A percentile compares a stretch with the other conserved stretches of the same genome.
Conservation (phyloP, 225 moss, liverwort and hornwort genomes). For the Antitrichia curtipendula region DNA sequence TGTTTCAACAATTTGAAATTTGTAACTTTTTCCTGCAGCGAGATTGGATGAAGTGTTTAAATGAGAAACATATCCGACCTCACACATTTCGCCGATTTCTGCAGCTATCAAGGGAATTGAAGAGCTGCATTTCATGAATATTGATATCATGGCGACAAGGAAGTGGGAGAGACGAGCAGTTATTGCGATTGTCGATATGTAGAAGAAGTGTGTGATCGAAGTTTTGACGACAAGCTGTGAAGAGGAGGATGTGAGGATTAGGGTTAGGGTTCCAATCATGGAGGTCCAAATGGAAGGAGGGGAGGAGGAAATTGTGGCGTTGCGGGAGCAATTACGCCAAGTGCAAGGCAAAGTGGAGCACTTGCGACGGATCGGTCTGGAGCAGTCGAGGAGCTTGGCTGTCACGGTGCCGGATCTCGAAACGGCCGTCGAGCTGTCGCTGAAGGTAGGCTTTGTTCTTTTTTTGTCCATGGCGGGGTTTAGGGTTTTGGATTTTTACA, state of each 20-base stretch:
- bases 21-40: no score
- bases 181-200: background rate
- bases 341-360: constrained; percentile 27
- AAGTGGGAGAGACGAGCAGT: background rate
- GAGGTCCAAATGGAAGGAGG: constrained; percentile 24
- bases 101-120: background rate
- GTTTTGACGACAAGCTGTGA: background rate
- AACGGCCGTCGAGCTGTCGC: constrained; percentile 62
- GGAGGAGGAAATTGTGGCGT: constrained; percentile 17
- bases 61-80: no score
- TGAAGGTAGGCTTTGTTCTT: constrained; percentile 4
- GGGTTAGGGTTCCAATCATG: constrained; percentile 5
- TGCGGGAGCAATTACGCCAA: constrained; percentile 40
- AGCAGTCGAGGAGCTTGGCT: constrained; percentile 51
- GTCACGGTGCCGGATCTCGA: constrained; percentile 60
- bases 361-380: constrained; percentile 38
- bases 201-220: background rate
- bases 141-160: background rate
- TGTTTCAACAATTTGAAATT: background rate
- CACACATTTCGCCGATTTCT: background rate
- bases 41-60: background rate
- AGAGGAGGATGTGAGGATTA: constrained; percentile 5
- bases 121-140: background rate
- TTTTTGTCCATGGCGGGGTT: background rate
- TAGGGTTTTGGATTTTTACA: background rate